Base-by-base conservation (phyloP, 257 asterid genomes). In the Cruciata laevipes region DNA sequence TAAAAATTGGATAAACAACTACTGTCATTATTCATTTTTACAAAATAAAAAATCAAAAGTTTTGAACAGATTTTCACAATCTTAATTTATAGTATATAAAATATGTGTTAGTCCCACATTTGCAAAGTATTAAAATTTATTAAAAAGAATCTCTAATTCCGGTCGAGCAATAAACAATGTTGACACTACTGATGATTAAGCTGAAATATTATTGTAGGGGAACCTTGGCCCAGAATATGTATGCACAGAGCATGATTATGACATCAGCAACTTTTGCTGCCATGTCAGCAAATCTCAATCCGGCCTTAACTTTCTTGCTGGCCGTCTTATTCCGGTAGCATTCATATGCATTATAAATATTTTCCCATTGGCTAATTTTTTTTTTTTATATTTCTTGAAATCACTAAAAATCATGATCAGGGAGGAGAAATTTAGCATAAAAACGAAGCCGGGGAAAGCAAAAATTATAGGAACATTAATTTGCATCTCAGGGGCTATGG, bases 401-500 rank as follows among this genome's bases (percentile, higher is more conserved):
- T 52, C 4, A 52, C 18, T 17, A 51, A 17, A 17, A 7, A 14
- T 40, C 0, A 42, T 1, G 38, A 12, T 42, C 53, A 91, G 97
- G 85, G 65, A 88, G 85, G 97, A 91, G 78, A 65, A 66, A 35
- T 37, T 86, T 66, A 82, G 78, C 60, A 31, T 83, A 18, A 79
- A 65, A 35, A 76, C 88, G 0, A 74, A 9, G 76, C 83, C 82
- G n/a, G 97, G 97, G 21, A 79, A 77, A 47, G 87, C 94, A 13
- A 91, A 88, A 75, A 68, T 81, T 47, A 3, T 42, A 1, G 97
- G 97, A 51, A 84, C 91, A 66, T 20, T 87, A 1, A 6, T 78
- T 61, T 73, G 96, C 79, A 78, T 86, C 1, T 75, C 78, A 57
- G 97, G 96, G 10, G 95, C 97, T 31, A 86, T 88, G 95, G 51